Evolutionary conservation across 2,329 filamentous ascomycete species (phyloP), one percentile per base, ranked within the genome.

Genomic region (Polytolypa hystricis): DNA sequence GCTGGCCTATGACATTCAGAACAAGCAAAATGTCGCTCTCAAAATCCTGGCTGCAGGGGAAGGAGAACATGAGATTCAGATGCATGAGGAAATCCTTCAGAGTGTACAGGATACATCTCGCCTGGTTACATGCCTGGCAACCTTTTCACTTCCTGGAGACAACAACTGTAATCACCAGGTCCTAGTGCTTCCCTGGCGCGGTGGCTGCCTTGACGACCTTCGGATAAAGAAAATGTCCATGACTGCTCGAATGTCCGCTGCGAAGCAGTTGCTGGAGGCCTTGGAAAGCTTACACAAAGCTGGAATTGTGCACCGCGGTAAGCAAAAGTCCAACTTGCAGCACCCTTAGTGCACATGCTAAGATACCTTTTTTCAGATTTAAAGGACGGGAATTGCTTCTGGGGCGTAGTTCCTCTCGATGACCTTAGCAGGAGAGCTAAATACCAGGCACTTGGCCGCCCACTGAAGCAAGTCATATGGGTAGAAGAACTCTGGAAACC

Each of bases 381-480:
- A 14, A 55, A 48, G 33, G 42, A 42, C 19, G 47, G 38, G 25
- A 55, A 55, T 28, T 51, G 44, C 42, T 50, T 55, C 44, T 54
- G 45, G 49, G 51, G 48, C 21, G 47, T 52, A 28, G 16, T 26
- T 40, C 42, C 48, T 40, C 38, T 52, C 15, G 35, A 48, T 17
- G 21, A 44, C 43, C 44, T 52, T 17, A 44, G 29, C 30, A 44
- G 47, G 30, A 46, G 34, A 35, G 48, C 41, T 4, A 55, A 52
- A 44, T 54, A 54, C 26, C 20, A 54, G 23, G 28, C 38, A 39
- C 44, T 54, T 6, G 47, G 48, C 27, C 42, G 49, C 19, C 52
- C 51, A 27, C 21, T 51, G 9, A 51, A 47, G 41, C 31, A 47
- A 42, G 39, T 4, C 7, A 51, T 55, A 47, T 51, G 46, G 20